Percentiles rank a stretch among this genome's conserved stretches.
phyloP scores from a whole-genome alignment of 1,139 yeast species.

The Geotrichum aggregatum region DNA sequence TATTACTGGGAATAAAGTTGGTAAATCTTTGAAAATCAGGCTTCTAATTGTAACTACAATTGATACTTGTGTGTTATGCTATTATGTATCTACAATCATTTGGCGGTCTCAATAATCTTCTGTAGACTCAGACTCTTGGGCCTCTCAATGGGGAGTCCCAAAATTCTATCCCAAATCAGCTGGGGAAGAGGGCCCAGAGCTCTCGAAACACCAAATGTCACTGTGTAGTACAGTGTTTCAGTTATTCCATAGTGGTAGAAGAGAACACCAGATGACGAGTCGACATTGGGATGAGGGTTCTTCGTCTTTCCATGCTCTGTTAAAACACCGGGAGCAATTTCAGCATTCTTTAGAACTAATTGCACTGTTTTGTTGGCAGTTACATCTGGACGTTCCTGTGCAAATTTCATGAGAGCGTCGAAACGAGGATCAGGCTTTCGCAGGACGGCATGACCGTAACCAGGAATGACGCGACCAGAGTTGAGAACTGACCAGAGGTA shows the following conservation, averaged over 20 bases:
- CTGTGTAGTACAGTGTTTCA: constrained; percentile 95
- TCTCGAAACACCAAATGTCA: constrained; percentile 95
- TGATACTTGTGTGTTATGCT: too few species aligned
- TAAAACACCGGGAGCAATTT: constrained; percentile 92
- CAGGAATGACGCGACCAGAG: constrained; percentile 94
- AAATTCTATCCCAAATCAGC: constrained; percentile 91
- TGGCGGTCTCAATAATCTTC: constrained; percentile 35
- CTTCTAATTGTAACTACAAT: too few species aligned
- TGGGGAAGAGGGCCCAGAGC: constrained; percentile 97
- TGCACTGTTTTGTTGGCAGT: constrained; percentile 52
- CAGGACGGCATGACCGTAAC: constrained; percentile 95
- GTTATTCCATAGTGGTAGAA: constrained; percentile 96
- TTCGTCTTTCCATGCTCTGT: constrained; percentile 97
- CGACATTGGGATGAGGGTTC: constrained; percentile 99
- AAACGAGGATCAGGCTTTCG: constrained; percentile 97
- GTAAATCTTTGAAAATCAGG: too few species aligned
- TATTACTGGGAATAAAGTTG: too few species aligned
- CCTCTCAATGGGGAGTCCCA: constrained; percentile 94
- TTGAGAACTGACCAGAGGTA: constrained; percentile 90
- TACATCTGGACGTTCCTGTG: constrained; percentile 42
- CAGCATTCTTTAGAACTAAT: constrained; percentile 84
- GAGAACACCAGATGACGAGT: constrained; percentile 94
- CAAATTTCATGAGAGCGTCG: constrained; percentile 95
- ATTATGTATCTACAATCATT: constrained; percentile 20
- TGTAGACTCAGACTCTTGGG: constrained; percentile 88